These are phyloP conservation scores for Sordariomycetes sp. DNA, from an alignment of 2,329 filamentous ascomycete genomes.

Conservation along the genomic window DNA sequence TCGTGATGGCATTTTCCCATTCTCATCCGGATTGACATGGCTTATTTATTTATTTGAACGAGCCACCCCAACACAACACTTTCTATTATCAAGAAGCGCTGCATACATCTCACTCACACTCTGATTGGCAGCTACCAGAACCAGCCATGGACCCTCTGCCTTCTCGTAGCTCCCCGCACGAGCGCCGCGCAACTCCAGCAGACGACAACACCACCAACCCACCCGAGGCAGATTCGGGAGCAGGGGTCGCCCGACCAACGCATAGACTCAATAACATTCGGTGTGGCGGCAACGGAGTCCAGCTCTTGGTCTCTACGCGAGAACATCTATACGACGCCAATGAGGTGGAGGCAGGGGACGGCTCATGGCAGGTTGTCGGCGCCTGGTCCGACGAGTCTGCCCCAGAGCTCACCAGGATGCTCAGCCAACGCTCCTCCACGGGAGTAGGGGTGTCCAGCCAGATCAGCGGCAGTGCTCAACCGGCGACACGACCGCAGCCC, in stretches of 20 bases:
- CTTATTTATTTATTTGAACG: no score
- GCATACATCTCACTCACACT: no score
- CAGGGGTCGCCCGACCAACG: slow-evolving; percentile 1
- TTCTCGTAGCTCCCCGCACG: neutral
- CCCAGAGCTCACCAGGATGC: neutral
- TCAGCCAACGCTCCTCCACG: neutral
- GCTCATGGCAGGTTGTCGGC: slow-evolving; percentile 5
- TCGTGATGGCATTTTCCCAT: no score
- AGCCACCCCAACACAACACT: no score
- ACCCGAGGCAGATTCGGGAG: no score
- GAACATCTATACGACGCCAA: slow-evolving; percentile 6
- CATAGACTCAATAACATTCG: slow-evolving; percentile 2
- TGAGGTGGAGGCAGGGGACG: slow-evolving; percentile 1
- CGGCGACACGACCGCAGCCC: neutral
- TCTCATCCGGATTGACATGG: no score
- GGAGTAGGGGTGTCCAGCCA: no score
- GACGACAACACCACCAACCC: neutral
- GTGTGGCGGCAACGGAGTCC: slow-evolving; percentile 3
- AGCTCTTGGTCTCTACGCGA: slow-evolving; percentile 5
- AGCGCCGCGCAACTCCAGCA: neutral
- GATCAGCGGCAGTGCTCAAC: neutral
- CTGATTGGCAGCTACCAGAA: no score
- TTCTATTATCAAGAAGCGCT: no score
- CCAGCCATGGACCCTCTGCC: neutral
- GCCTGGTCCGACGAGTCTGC: slow-evolving; percentile 4